Evolutionary conservation across 73 alveolate species (phyloP).

Genomic region (Uronychia setigera): DNA sequence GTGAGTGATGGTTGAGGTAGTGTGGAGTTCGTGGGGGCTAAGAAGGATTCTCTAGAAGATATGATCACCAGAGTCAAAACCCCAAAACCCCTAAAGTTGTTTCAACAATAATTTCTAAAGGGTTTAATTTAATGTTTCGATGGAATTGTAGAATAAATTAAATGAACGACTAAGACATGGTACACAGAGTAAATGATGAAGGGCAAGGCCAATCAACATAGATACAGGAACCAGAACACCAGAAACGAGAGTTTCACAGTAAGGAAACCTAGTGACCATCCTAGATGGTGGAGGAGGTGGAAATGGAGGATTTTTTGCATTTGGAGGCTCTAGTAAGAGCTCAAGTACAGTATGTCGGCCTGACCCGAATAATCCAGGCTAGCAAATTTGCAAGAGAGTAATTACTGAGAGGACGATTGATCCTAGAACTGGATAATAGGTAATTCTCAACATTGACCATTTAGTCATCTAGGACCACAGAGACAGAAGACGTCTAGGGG

Average conservation of each 20-base stretch:
- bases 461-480: background rate
- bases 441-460: background rate
- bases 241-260: background rate
- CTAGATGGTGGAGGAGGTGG: constrained; percentile 22
- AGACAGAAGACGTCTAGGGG: background rate
- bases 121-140: no score
- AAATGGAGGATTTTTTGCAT: background rate
- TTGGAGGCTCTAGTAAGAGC: constrained; percentile 7
- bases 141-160: no score
- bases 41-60: no score
- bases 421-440: constrained; percentile 42
- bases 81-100: no score
- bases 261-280: background rate
- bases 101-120: no score
- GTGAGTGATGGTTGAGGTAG: no score
- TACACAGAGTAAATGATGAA: no score
- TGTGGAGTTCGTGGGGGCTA: no score
- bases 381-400: constrained; percentile 50
- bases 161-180: no score
- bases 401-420: constrained; percentile 18
- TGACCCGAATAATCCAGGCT: constrained; percentile 66
- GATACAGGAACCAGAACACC: background rate
- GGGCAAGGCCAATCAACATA: background rate
- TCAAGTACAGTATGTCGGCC: constrained; percentile 31
- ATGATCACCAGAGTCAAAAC: no score